Conservation (phyloP, 169 alveolate species). For the Plasmodium ovale region DNA sequence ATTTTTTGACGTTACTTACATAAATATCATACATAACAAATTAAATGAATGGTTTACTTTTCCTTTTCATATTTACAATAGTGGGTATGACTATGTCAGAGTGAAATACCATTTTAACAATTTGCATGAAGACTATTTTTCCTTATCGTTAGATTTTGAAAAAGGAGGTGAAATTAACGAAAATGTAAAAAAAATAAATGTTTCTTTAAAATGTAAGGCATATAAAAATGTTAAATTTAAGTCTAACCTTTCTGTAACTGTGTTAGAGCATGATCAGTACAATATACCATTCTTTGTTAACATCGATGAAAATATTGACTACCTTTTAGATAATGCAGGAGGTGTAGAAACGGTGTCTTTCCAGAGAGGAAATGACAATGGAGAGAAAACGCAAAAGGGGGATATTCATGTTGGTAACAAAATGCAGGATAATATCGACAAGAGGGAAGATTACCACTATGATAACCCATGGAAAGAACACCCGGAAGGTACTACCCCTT, state of each 20-base stretch:
- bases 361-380: not conserved
- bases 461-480: too few species aligned
- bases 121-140: conserved; percentile 24
- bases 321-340: conserved; percentile 17
- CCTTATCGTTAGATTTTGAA: conserved; percentile 18
- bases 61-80: conserved; percentile 46
- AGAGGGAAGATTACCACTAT: too few species aligned
- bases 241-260: conserved; percentile 11
- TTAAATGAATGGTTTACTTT: conserved; percentile 22
- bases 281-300: conserved; percentile 39
- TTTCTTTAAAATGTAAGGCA: conserved; percentile 28
- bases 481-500: too few species aligned
- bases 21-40: conserved; percentile 52
- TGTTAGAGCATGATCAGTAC: conserved; percentile 48
- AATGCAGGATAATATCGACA: too few species aligned
- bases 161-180: conserved; percentile 35
- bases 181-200: conserved; percentile 19
- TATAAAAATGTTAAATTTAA: conserved; percentile 15
- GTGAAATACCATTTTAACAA: conserved; percentile 18
- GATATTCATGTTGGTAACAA: too few species aligned
- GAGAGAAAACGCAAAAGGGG: not conserved
- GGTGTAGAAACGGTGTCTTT: too few species aligned
- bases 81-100: conserved; percentile 64
- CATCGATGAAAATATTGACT: conserved; percentile 55
- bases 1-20: conserved; percentile 53